These are phyloP conservation scores for Rhodamnia argentea DNA, from an alignment of 345 rosid species.

Conservation along the genomic window DNA sequence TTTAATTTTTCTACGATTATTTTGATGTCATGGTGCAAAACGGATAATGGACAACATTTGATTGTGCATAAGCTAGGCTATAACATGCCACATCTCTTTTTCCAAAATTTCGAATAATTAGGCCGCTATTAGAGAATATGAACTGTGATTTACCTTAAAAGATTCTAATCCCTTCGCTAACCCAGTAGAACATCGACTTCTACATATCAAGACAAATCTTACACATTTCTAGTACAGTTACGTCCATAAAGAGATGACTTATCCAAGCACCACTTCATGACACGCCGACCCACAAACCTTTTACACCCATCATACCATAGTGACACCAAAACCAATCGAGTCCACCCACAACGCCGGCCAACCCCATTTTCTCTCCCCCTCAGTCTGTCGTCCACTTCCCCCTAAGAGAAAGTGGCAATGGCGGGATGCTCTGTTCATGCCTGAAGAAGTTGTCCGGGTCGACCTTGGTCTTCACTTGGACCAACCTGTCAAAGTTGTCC, in stretches of 20 bases:
- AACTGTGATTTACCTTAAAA: neutral
- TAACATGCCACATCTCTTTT: neutral
- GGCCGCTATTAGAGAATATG: neutral
- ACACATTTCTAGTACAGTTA: neutral
- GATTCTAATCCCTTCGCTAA: neutral
- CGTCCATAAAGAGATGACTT: neutral
- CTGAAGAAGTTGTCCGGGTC: constrained; percentile 19
- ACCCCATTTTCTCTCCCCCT: neutral
- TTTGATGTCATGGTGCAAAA: neutral
- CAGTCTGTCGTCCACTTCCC: neutral
- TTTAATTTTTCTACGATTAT: no score
- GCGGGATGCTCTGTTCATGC: constrained; percentile 16
- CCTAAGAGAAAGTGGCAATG: neutral
- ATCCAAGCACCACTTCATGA: neutral
- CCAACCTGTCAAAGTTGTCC: constrained; percentile 12
- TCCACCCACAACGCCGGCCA: neutral
- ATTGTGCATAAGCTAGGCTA: neutral
- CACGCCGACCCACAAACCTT: neutral
- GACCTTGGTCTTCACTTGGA: constrained; percentile 12
- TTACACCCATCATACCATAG: neutral
- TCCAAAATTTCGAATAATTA: neutral
- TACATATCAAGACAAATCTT: neutral
- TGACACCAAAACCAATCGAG: neutral
- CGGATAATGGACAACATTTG: neutral
- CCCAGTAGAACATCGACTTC: neutral